Base-by-base conservation (phyloP, 768 basidiomycete species). In the Plicaturopsis crispa region DNA sequence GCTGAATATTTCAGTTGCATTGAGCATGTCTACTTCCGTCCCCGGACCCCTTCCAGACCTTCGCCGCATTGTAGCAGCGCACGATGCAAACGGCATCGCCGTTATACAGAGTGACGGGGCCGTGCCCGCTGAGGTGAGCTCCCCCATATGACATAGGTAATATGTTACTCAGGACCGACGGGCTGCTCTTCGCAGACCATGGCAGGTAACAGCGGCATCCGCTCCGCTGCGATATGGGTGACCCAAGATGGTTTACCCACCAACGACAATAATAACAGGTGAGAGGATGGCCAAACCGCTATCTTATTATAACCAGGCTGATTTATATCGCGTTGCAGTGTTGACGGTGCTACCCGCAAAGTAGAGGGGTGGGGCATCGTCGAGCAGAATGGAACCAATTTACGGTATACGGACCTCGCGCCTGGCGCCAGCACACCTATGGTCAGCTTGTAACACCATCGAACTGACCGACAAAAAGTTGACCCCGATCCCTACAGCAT, bases 341-440 rank as follows among this genome's bases (percentile, higher is more conserved):
- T 68, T n/a, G 76, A 78, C 43, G 76, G 75, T 11, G 70, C 63
- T 10, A 52, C 47, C 10, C 63, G 75, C 21, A 41, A 42, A 20
- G 56, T 70, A 11, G 61, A 66, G 4, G 62, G 61, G 28, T 23
- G 66, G 69, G 1, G 55, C 78, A 12, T 47, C 56, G 61, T 69
- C 30, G 62, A 61, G 30, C 59, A 60, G 4, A 58, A 49, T 22
- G 74, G 73, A 8, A 67, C 72, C 5, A 72, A 69, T 41, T 47
- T 74, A 16, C 65, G 66, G 32, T 67, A 65, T 33, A 78, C 76
- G 1, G 76, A 78, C 32, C 54, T 80, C 4, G 72, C 66, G 5
- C 77, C 78, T 28, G 74, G 74, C 4, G 62, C 54, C 24, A 54
- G 51, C 8, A 68, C 67, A 16, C 60, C 71, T 4, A 70, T 74